phyloP scores from a whole-genome alignment of 1,284 basidiomycete species.

The Pseudozyma thailandica region DNA sequence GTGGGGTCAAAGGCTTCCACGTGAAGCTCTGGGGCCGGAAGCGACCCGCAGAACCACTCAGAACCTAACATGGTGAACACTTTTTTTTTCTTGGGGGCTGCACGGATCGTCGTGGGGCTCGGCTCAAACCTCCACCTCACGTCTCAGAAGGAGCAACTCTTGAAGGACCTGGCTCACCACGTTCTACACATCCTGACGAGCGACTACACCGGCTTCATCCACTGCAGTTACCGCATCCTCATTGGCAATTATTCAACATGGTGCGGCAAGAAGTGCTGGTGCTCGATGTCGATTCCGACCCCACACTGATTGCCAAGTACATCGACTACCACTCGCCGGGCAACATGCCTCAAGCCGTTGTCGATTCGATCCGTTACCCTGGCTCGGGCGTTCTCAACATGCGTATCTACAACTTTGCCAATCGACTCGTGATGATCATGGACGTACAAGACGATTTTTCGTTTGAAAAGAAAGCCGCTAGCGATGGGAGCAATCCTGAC shows the following conservation, averaged over 20 bases:
- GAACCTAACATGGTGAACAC: constrained; percentile 1
- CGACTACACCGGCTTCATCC: no score
- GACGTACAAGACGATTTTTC: constrained; percentile 41
- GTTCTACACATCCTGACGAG: not conserved
- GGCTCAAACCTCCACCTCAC: constrained; percentile 9
- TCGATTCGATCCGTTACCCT: constrained; percentile 34
- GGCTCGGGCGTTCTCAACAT: constrained; percentile 39
- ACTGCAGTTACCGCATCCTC: not conserved
- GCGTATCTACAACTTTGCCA: constrained; percentile 42
- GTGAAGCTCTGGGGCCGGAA: no score
- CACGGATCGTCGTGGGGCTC: constrained; percentile 1
- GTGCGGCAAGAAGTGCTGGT: constrained; percentile 36
- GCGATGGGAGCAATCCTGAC: constrained; percentile 20
- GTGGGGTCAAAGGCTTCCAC: no score
- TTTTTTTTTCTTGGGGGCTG: not conserved
- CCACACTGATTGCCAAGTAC: constrained; percentile 27
- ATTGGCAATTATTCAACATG: constrained; percentile 9
- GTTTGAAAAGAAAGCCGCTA: constrained; percentile 22
- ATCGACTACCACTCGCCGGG: constrained; percentile 38
- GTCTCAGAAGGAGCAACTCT: constrained; percentile 1
- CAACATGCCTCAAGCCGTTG: constrained; percentile 27
- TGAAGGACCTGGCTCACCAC: not conserved
- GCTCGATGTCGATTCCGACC: constrained; percentile 25
- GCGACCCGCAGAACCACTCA: not conserved
- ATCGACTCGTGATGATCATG: constrained; percentile 40